Conservation (phyloP, 2,329 filamentous ascomycete species). For the Microdochium paspali region DNA sequence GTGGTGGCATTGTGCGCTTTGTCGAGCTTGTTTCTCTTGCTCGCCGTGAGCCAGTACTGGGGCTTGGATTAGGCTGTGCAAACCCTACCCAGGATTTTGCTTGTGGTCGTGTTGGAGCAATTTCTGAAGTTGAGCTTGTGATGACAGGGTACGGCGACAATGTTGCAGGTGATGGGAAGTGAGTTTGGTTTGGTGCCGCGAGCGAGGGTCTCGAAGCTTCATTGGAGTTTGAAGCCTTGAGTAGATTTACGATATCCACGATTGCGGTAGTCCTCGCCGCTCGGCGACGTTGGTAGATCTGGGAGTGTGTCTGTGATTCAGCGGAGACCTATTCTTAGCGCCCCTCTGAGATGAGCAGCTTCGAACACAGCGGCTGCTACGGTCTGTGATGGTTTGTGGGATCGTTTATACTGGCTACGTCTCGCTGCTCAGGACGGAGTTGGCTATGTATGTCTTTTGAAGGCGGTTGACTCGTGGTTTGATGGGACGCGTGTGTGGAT, state of each 20-base stretch:
- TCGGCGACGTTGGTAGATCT: not conserved
- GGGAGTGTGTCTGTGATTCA: not conserved
- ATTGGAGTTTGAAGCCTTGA: conserved; percentile 68
- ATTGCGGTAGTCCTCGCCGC: conserved; percentile 43
- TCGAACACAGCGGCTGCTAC: too few species aligned
- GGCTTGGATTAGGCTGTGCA: not conserved
- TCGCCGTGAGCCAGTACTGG: conserved; percentile 6
- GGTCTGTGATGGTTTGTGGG: too few species aligned
- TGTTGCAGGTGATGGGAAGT: conserved; percentile 25
- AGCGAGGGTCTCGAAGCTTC: conserved; percentile 46
- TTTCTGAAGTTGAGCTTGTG: conserved; percentile 8
- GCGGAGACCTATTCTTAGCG: not conserved
- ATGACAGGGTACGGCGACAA: conserved; percentile 26
- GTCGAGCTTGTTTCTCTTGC: conserved; percentile 10
- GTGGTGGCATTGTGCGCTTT: conserved; percentile 43
- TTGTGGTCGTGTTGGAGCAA: not conserved
- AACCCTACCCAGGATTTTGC: not conserved
- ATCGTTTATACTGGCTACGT: too few species aligned
- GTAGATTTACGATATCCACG: conserved; percentile 91
- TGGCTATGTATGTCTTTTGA: too few species aligned
- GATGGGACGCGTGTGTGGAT: too few species aligned
- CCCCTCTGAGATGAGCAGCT: too few species aligned
- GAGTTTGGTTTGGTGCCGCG: conserved; percentile 26
- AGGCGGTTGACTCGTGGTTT: too few species aligned
- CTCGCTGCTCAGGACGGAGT: too few species aligned